phyloP scores from a whole-genome alignment of 176 grass and related monocot species.

The Triticum timopheevii region DNA sequence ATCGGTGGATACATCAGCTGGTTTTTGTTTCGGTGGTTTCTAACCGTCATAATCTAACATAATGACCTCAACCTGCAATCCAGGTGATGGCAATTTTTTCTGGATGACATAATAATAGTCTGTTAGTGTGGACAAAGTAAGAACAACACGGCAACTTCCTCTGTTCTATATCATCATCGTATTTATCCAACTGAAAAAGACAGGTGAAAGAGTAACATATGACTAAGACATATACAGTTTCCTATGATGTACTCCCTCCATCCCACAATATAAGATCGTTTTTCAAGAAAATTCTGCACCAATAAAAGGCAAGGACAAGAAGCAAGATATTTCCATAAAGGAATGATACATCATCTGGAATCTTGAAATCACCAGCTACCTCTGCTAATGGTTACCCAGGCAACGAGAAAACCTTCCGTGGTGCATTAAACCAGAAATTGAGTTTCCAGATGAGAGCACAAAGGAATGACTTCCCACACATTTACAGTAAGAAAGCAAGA shows the following conservation, averaged over 20 bases:
- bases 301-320: neutral
- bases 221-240: constrained; percentile 11
- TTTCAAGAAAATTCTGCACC: no score
- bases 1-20: constrained; percentile 8
- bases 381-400: constrained; percentile 78
- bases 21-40: constrained; percentile 39
- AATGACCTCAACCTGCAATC: constrained; percentile 86
- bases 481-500: constrained; percentile 10
- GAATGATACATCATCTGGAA: constrained; percentile 33
- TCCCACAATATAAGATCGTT: no score
- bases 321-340: neutral
- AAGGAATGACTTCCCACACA: neutral
- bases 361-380: constrained; percentile 89
- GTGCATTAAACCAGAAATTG: constrained; percentile 83
- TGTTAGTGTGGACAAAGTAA: neutral
- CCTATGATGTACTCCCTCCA: neutral
- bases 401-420: constrained; percentile 87
- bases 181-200: constrained; percentile 83
- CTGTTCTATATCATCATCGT: constrained; percentile 92
- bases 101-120: constrained; percentile 34
- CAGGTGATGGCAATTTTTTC: constrained; percentile 88
- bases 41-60: constrained; percentile 71
- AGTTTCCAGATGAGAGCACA: neutral
- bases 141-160: neutral
- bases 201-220: neutral